phyloP scores from a whole-genome alignment of 805 yeast species.

The Metschnikowia orientalis region DNA sequence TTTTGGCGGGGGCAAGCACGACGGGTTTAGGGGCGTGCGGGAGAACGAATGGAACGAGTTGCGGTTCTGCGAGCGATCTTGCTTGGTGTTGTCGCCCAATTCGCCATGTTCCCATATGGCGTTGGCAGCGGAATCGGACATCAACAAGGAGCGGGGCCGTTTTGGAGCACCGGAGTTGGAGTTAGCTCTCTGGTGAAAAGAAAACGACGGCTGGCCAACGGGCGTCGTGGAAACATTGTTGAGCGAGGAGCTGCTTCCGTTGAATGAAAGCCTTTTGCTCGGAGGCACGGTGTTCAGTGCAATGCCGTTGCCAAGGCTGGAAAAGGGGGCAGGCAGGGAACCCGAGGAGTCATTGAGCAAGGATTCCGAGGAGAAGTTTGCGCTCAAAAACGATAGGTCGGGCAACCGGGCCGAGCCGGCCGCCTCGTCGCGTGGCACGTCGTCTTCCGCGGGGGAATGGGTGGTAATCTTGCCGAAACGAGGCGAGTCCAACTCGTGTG shows the following conservation, averaged over 20 bases:
- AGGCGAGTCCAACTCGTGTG: conserved; percentile 3
- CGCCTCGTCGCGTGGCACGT: conserved; percentile 4
- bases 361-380: conserved; percentile 39
- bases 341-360: conserved; percentile 9
- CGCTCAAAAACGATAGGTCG: conserved; percentile 31
- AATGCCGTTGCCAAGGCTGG: conserved; percentile 1
- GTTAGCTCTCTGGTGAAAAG: conserved; percentile 12
- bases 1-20: conserved; percentile 23
- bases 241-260: conserved; percentile 11
- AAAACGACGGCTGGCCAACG: conserved; percentile 15
- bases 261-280: conserved; percentile 9
- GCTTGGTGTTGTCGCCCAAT: conserved; percentile 18
- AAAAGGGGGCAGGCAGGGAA: neutral
- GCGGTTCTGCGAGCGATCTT: too few species aligned
- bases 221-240: conserved; percentile 13
- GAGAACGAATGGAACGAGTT: conserved; percentile 20
- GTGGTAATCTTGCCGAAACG: conserved; percentile 2
- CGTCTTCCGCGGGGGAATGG: conserved; percentile 7
- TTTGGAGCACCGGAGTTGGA: conserved; percentile 12
- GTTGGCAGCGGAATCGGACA: conserved; percentile 24
- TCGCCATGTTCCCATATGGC: conserved; percentile 29
- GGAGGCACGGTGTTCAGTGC: conserved; percentile 4
- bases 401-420: conserved; percentile 11
- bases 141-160: conserved; percentile 35
- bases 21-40: conserved; percentile 13